These are phyloP conservation scores for Rubia occidens DNA, from an alignment of 305 asterid species.

Conservation along the genomic window DNA sequence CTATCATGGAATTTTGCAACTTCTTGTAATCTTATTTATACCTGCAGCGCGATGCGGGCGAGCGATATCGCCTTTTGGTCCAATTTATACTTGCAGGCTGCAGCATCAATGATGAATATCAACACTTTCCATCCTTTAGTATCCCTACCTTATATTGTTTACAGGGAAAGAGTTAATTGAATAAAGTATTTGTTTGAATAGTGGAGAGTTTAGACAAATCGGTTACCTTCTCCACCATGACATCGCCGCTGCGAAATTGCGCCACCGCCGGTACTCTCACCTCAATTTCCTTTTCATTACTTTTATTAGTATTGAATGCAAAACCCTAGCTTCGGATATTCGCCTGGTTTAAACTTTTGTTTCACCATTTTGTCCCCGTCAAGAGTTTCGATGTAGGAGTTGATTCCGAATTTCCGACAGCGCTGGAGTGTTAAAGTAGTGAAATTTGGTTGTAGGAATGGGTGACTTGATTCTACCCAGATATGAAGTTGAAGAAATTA, in stretches of 20 bases:
- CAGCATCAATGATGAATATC: too few species aligned
- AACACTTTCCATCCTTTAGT: too few species aligned
- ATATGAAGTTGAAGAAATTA: neutral
- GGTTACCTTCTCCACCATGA: too few species aligned
- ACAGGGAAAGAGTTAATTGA: too few species aligned
- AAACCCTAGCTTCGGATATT: neutral
- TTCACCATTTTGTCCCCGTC: neutral
- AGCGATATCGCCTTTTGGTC: too few species aligned
- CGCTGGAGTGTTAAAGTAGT: neutral
- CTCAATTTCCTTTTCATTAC: neutral
- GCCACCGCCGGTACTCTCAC: neutral
- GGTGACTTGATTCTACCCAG: constrained; percentile 4
- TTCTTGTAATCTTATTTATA: too few species aligned
- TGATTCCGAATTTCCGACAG: neutral
- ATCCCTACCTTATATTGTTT: too few species aligned
- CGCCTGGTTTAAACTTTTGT: neutral
- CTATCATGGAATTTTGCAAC: too few species aligned
- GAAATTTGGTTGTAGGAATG: neutral
- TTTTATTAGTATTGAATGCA: neutral
- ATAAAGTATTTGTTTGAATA: too few species aligned
- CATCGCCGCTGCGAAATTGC: constrained; percentile 2
- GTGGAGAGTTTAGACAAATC: too few species aligned
- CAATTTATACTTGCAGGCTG: too few species aligned
- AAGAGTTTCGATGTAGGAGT: neutral
- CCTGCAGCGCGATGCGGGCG: too few species aligned